These are phyloP conservation scores for Polyporus tsugae DNA, from an alignment of 1,284 basidiomycete genomes.

Conservation along the genomic window DNA sequence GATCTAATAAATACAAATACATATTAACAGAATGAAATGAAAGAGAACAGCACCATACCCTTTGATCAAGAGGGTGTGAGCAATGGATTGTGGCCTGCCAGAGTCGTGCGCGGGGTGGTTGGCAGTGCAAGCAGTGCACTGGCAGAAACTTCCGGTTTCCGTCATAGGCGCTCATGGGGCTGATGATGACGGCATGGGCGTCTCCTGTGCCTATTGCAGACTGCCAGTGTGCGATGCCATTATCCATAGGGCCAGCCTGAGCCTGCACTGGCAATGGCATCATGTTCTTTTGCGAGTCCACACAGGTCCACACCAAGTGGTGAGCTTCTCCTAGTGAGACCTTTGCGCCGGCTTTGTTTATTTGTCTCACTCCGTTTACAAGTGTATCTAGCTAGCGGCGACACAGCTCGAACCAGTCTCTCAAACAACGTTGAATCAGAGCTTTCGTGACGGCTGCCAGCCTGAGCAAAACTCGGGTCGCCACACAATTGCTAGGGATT, in stretches of 20 bases:
- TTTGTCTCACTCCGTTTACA: background rate
- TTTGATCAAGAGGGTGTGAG: background rate
- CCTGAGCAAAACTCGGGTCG: background rate
- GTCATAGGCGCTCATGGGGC: background rate
- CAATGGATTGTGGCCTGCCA: background rate
- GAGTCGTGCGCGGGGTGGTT: background rate
- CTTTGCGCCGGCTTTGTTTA: too few relatives aligned
- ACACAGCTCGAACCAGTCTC: background rate
- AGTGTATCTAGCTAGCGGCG: background rate
- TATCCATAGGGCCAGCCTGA: too few relatives aligned
- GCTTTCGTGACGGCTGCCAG: background rate
- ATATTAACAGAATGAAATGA: background rate
- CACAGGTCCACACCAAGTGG: too few relatives aligned
- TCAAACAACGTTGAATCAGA: background rate
- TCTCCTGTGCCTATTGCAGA: constrained; percentile 2
- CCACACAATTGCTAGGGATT: background rate
- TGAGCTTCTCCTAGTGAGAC: too few relatives aligned
- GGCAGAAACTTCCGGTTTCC: background rate
- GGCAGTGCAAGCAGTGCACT: too few relatives aligned
- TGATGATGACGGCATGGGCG: background rate
- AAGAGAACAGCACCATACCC: background rate
- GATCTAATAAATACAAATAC: background rate
- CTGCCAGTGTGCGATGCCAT: too few relatives aligned
- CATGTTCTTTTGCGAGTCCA: too few relatives aligned
- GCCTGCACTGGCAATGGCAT: too few relatives aligned